phyloP scores from a whole-genome alignment of 306 rosid genomes.

The Corylus avellana region DNA sequence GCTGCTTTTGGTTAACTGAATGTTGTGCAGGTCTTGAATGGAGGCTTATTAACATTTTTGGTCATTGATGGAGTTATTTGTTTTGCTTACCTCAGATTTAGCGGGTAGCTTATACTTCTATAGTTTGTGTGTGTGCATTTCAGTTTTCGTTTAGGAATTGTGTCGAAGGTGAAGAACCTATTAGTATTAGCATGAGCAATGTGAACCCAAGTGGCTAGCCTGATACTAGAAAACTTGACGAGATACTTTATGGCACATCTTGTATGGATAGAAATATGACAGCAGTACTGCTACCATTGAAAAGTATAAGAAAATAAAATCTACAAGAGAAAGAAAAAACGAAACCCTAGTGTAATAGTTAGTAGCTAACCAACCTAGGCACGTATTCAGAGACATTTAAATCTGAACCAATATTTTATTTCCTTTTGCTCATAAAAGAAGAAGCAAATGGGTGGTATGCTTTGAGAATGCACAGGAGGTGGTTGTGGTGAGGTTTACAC shows the following conservation, averaged over 20 bases:
- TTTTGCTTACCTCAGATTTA: background rate
- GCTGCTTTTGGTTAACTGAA: background rate
- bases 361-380: background rate
- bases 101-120: background rate
- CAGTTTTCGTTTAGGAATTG: background rate
- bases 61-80: background rate
- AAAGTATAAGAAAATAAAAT: background rate
- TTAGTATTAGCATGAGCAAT: background rate
- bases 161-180: background rate
- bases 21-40: background rate
- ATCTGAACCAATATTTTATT: background rate
- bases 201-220: background rate
- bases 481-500: constrained; percentile 49
- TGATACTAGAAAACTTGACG: background rate
- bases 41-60: constrained; percentile 6
- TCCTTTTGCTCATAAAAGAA: background rate
- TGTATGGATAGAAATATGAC: background rate
- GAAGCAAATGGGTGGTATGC: background rate
- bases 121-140: background rate
- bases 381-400: background rate
- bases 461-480: background rate
- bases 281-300: background rate
- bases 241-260: background rate
- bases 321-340: background rate
- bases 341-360: background rate